Evolutionary conservation across 441 rosid genomes (phyloP).

Genomic region (Daphne laureola): DNA sequence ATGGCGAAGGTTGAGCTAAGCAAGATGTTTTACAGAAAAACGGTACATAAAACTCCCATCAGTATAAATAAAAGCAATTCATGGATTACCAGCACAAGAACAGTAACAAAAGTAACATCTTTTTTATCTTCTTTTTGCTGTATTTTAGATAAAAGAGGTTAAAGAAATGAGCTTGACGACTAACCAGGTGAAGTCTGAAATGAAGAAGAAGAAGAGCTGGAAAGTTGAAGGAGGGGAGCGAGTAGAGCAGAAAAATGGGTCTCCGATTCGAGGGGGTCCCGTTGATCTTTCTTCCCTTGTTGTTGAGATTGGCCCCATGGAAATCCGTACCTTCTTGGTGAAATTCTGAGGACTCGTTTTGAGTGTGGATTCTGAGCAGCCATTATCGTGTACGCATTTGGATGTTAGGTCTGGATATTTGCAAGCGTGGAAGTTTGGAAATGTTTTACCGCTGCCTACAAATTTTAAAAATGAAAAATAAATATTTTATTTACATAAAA

Average conservation of each 20-base stretch:
- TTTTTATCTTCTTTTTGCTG: conserved; percentile 3
- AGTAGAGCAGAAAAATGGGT: neutral
- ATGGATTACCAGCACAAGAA: neutral
- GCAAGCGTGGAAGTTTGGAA: no score
- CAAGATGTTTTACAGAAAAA: conserved; percentile 54
- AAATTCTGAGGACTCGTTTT: conserved; percentile 23
- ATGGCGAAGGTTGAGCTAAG: conserved; percentile 64
- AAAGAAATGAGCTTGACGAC: conserved; percentile 73
- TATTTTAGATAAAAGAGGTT: conserved; percentile 48
- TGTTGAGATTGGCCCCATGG: conserved; percentile 85
- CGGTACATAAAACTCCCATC: conserved; percentile 19
- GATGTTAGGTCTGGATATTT: no score
- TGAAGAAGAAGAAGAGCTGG: conserved; percentile 73
- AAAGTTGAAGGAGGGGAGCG: conserved; percentile 50
- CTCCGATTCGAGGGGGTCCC: conserved; percentile 47
- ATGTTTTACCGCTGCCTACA: no score
- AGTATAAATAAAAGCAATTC: neutral
- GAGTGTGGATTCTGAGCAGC: no score
- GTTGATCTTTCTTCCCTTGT: conserved; percentile 36
- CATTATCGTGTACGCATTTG: no score
- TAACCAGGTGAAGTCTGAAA: conserved; percentile 61
- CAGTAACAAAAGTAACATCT: neutral
- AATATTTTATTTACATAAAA: no score
- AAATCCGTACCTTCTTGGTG: conserved; percentile 74
- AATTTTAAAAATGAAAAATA: no score